Conservation (phyloP, 176 grass and related monocot genomes). For the Oryza meyeriana region DNA sequence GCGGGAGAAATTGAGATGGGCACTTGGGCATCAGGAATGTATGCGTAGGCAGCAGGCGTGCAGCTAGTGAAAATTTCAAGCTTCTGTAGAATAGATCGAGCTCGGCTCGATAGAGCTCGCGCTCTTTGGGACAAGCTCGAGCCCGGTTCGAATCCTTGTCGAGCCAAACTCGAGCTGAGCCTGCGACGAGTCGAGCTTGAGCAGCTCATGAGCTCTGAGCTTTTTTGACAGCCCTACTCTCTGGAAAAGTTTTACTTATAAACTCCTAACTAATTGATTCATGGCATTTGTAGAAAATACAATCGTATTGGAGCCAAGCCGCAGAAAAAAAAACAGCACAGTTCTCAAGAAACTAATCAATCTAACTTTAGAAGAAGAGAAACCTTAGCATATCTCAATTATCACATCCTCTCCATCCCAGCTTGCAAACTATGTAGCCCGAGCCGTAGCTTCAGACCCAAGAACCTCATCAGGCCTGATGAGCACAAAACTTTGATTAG, state of each 20-base stretch:
- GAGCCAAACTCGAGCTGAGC: no score
- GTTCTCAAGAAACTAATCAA: not conserved
- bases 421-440: constrained; percentile 11
- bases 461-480: constrained; percentile 18
- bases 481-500: constrained; percentile 14
- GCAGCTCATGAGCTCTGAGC: no score
- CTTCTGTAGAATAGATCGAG: no score
- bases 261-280: not conserved
- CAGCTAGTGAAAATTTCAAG: no score
- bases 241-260: not conserved
- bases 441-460: not conserved
- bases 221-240: no score
- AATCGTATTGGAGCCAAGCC: not conserved
- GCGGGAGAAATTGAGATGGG: no score
- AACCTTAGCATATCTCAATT: not conserved
- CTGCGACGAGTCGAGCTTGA: no score
- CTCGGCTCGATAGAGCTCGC: no score
- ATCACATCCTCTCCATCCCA: not conserved
- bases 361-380: not conserved
- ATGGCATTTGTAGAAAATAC: not conserved
- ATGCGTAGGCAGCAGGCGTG: no score
- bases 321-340: not conserved
- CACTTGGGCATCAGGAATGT: no score
- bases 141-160: no score
- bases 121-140: no score